Percentiles rank a stretch among this genome's conserved stretches.
Evolutionary conservation across 768 basidiomycete species (phyloP).

Genomic region (Amanita molliuscula): DNA sequence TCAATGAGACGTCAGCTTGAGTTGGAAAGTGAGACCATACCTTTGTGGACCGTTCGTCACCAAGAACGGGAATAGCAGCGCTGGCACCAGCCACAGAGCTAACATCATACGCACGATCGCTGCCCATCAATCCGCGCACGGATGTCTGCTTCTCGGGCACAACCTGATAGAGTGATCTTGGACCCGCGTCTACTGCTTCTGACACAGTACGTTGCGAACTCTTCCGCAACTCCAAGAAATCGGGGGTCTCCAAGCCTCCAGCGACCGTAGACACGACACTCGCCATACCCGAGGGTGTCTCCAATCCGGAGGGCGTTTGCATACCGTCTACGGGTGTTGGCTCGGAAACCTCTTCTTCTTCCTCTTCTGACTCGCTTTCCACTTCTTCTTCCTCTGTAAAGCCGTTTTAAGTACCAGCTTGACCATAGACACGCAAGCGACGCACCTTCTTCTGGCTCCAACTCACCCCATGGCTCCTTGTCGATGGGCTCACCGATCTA

Average conservation of each 20-base stretch:
- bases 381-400: slow-evolving; percentile 40
- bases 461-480: slow-evolving; percentile 89
- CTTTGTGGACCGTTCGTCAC: slow-evolving; percentile 88
- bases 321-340: slow-evolving; percentile 62
- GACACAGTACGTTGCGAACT: slow-evolving; percentile 38
- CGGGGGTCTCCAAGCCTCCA: slow-evolving; percentile 95
- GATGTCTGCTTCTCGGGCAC: slow-evolving; percentile 87
- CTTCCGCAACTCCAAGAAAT: slow-evolving; percentile 94
- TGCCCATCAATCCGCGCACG: slow-evolving; percentile 91
- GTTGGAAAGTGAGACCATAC: slow-evolving; percentile 31
- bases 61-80: slow-evolving; percentile 73
- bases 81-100: slow-evolving; percentile 42
- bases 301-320: slow-evolving; percentile 90
- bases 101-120: slow-evolving; percentile 92
- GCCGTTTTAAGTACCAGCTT: slow-evolving; percentile 11
- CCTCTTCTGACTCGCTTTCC: slow-evolving; percentile 46
- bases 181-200: slow-evolving; percentile 55
- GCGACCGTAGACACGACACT: slow-evolving; percentile 96
- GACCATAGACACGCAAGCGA: slow-evolving; percentile 7
- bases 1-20: slow-evolving; percentile 7
- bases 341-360: slow-evolving; percentile 59
- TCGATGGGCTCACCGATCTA: slow-evolving; percentile 84
- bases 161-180: slow-evolving; percentile 82
- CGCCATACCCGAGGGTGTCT: slow-evolving; percentile 93
- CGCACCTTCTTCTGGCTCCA: slow-evolving; percentile 90